Percentiles rank a stretch among this genome's conserved stretches.
These are phyloP conservation scores for Colletotrichum sp. DNA, from an alignment of 2,329 filamentous ascomycete genomes.

Conservation along the genomic window DNA sequence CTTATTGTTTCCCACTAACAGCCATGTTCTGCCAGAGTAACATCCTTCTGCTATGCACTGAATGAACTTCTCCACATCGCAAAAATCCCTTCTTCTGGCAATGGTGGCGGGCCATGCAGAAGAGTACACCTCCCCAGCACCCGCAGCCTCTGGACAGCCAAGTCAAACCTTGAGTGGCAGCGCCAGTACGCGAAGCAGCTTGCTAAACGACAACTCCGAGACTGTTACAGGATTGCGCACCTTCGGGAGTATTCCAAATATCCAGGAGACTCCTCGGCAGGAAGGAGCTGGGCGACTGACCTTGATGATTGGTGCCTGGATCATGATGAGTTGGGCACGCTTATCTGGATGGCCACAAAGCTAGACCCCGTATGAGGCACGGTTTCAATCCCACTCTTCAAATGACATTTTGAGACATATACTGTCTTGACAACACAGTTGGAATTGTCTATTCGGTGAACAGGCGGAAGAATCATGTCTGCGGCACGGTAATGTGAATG, in stretches of 20 bases:
- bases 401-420: not conserved
- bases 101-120: not conserved
- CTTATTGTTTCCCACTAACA: not conserved
- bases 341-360: not conserved
- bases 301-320: not conserved
- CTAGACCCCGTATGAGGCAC: not conserved
- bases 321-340: not conserved
- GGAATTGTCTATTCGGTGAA: too few species aligned
- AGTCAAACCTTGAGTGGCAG: not conserved
- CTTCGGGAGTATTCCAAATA: not conserved
- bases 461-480: too few species aligned
- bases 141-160: not conserved
- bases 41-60: not conserved
- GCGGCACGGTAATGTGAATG: too few species aligned
- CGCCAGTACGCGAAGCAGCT: not conserved
- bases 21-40: accelerated
- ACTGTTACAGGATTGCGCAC: not conserved
- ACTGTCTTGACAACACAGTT: too few species aligned
- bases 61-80: not conserved
- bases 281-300: not conserved
- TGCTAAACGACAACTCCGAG: not conserved
- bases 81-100: not conserved
- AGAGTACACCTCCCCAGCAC: not conserved
- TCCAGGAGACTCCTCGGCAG: not conserved
- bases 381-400: accelerated